These are phyloP conservation scores for Candida schatavii DNA, from an alignment of 805 yeast genomes.

Conservation along the genomic window DNA sequence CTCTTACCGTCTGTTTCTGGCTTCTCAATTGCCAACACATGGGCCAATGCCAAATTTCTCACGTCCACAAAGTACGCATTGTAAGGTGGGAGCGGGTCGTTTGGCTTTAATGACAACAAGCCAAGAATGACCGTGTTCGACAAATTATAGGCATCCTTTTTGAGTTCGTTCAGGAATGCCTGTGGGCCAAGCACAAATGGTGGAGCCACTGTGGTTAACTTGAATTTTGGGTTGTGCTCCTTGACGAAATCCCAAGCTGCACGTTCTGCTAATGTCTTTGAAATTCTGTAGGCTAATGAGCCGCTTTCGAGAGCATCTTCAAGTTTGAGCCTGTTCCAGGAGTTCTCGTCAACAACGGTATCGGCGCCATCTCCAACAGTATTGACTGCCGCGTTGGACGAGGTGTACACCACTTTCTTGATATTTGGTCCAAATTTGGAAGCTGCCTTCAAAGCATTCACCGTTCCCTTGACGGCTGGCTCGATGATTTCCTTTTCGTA, in stretches of 20 bases:
- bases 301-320: conserved; percentile 9
- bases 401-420: conserved; percentile 47
- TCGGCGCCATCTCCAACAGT: background rate
- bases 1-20: conserved; percentile 31
- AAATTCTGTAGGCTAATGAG: conserved; percentile 18
- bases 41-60: conserved; percentile 61
- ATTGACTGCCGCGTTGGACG: conserved; percentile 30
- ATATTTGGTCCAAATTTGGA: conserved; percentile 39
- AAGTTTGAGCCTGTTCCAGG: conserved; percentile 9
- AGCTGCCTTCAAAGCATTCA: conserved; percentile 40
- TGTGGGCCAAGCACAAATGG: no score
- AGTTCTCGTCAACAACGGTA: conserved; percentile 3
- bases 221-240: conserved; percentile 10
- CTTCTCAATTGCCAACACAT: conserved; percentile 47
- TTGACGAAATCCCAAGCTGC: conserved; percentile 55
- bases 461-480: conserved; percentile 53
- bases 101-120: conserved; percentile 22
- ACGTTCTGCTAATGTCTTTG: conserved; percentile 56
- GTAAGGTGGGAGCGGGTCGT: conserved; percentile 15
- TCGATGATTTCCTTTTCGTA: conserved; percentile 40
- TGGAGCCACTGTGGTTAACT: conserved; percentile 32
- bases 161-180: conserved; percentile 31
- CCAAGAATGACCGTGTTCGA: conserved; percentile 26
- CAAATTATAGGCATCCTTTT: conserved; percentile 20
- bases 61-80: conserved; percentile 45